These are phyloP conservation scores for Microbotryum violaceum DNA, from an alignment of 1,284 basidiomycete species.

Conservation along the genomic window DNA sequence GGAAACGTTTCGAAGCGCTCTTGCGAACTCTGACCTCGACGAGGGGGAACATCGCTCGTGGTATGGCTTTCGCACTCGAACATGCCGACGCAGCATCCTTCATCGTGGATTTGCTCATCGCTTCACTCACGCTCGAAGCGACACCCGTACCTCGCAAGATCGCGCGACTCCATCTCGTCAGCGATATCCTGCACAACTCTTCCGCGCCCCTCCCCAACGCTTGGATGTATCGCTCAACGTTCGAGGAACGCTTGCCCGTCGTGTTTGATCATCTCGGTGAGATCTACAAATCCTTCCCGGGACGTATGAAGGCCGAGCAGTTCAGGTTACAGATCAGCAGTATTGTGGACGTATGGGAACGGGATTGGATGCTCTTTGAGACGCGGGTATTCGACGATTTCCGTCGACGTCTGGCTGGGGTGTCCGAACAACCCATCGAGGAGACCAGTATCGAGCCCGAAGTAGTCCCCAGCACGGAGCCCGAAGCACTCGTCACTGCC, in stretches of 20 bases:
- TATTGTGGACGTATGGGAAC: constrained; percentile 31
- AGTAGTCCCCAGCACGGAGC: neutral
- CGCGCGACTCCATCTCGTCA: constrained; percentile 86
- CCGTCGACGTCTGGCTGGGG: constrained; percentile 22
- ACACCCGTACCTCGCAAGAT: constrained; percentile 94
- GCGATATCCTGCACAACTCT: constrained; percentile 95
- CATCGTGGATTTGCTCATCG: constrained; percentile 74
- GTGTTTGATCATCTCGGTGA: constrained; percentile 91
- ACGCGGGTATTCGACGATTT: constrained; percentile 24
- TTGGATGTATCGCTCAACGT: constrained; percentile 88
- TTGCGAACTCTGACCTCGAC: constrained; percentile 75
- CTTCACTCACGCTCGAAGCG: constrained; percentile 69
- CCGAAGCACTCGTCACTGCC: neutral
- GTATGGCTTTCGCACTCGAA: constrained; percentile 91
- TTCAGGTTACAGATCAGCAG: constrained; percentile 75
- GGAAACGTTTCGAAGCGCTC: constrained; percentile 79
- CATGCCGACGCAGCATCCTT: constrained; percentile 74
- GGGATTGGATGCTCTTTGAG: constrained; percentile 29
- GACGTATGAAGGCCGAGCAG: constrained; percentile 82
- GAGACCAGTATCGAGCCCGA: neutral
- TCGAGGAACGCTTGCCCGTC: constrained; percentile 73
- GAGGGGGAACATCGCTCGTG: constrained; percentile 80
- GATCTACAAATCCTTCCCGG: constrained; percentile 84
- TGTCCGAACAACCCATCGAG: neutral
- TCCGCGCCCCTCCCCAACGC: constrained; percentile 57